Conservation (phyloP, 768 basidiomycete species). For the Xerocomus spinulosus region DNA sequence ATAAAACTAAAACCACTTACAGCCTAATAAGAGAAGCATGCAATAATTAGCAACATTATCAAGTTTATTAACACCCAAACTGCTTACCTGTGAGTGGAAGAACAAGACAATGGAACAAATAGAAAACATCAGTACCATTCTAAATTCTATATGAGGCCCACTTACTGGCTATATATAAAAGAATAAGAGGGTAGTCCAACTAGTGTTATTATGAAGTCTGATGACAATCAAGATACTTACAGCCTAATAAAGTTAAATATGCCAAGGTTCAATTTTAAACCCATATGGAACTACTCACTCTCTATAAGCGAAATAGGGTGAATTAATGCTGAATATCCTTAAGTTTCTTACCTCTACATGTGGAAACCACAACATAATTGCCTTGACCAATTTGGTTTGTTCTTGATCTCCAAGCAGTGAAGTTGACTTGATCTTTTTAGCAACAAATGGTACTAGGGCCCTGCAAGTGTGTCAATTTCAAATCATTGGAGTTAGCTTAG, state of each 20-base stretch:
- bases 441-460: neutral
- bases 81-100: too few species aligned
- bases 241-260: too few species aligned
- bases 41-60: neutral
- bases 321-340: too few species aligned
- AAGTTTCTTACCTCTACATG: neutral
- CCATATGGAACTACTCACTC: too few species aligned
- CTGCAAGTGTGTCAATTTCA: neutral
- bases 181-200: neutral
- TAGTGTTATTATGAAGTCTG: too few species aligned
- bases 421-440: neutral
- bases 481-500: neutral
- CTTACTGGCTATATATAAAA: neutral
- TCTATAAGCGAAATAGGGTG: too few species aligned
- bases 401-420: neutral
- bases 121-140: too few species aligned
- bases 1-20: neutral
- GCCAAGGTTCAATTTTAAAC: too few species aligned
- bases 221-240: too few species aligned
- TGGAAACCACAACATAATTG: neutral
- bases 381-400: neutral
- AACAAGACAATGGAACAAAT: too few species aligned
- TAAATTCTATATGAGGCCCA: too few species aligned
- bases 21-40: neutral
- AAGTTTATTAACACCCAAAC: too few species aligned